Base-by-base conservation (phyloP, 2,329 filamentous ascomycete species). In the Calonectria fujianensis region DNA sequence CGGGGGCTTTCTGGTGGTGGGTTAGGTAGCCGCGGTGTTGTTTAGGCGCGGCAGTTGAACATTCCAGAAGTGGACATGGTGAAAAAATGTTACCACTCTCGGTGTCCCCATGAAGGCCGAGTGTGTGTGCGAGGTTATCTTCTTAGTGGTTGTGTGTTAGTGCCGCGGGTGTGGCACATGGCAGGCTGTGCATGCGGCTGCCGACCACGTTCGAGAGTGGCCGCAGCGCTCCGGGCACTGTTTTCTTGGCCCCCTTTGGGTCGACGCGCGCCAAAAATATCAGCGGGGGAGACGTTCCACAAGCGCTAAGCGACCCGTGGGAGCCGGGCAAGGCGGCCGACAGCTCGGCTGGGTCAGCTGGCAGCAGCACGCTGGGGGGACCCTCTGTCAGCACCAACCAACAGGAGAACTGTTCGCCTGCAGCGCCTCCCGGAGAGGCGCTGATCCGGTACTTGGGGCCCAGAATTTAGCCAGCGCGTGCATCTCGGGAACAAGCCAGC, bases 231-330 rank as follows among this genome's bases (percentile, higher is more conserved):
- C 50, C 61, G 61, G 61, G 39, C 61, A 65, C 27, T 32, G 24
- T 51, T 16, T 41, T 29, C 6, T 20, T 9, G 37, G 41, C 54
- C 52, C 8, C 41, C 41, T 4, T 45, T 64, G 45, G 45, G 59
- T 45, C 32, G 51, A 14, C 7, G 41, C 27, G 70, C 70, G 70
- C 70, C 70, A 72, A 72, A 72, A 72, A 72, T 72, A 72, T 68
- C 51, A 39, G 37, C 27, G 39, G 63, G 52, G 32, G 68, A 39
- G 59, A 50, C 50, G 59, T 54, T 65, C 68, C 2, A 10, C 59
- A 72, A 68, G 70, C 70, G 70, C 70, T 68, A 67, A 72, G 70
- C 70, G 70, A 68, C 39, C 35, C 20, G 31, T n/a, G 24, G n/a
- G 31, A 39, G 37, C 45, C 45, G 51, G 45, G 27, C 5, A 37